Evolutionary conservation across 2,329 filamentous ascomycete species (phyloP), one percentile per base, ranked within the genome.

Genomic region (Sphaerulina populicola): DNA sequence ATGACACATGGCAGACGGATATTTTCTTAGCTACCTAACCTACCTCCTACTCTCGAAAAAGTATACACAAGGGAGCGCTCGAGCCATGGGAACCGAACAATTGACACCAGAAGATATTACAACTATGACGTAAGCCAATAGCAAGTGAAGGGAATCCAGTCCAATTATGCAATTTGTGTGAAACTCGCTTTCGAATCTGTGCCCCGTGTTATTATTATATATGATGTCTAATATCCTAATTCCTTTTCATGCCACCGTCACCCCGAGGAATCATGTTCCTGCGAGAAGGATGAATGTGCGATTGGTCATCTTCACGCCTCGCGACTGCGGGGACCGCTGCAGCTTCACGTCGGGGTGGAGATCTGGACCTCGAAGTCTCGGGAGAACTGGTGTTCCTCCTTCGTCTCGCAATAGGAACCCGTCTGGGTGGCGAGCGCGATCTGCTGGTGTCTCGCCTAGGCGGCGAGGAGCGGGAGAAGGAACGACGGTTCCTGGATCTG

Each of bases 241-340:
- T 58, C 31, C 61, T 57, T 7, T 56, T 40, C 10, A 27, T 29
- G 30, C 53, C 52, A 27, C 52, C 42, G 9, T 57, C 59, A 14
- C 55, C 51, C 12, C 52, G 46, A 44, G 57, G 48, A 55, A 69
- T 59, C 35, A 68, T 46, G 4, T 63, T 64, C 50, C 66, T 60
- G 12, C 66, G 56, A 29, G 60, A 64, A 9, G 66, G 66, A 55
- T 69, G 66, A 39, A 69, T 68, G 35, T 64, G 58, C 35, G 61
- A 64, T 44, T 67, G 39, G 46, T 68, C 66, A 15, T 66, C 62
- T 38, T 56, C 50, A 29, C 39, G 48, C 14, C 46, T 39, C n/a
- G 44, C 29, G 23, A 40, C 44, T 21, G 33, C 33, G 14, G 39
- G 23, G 23, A 27, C 39, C 29, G 47, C 33, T 27, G 31, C 33